Evolutionary conservation across 768 basidiomycete genomes (phyloP).

Genomic region (Tricholomella constricta): DNA sequence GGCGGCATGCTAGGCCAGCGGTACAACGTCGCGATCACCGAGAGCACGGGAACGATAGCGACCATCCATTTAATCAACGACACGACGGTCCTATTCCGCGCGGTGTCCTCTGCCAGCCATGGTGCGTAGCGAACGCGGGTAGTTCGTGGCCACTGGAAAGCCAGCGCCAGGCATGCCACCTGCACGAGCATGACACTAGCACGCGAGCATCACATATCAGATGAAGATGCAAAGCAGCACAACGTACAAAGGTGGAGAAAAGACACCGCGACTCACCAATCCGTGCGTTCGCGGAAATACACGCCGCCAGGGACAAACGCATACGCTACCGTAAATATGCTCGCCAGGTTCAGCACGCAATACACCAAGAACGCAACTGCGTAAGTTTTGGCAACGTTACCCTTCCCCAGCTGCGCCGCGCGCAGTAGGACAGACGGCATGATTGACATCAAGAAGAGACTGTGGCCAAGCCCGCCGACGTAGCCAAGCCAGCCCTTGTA

Average conservation of each 20-base stretch:
- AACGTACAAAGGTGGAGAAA: not conserved
- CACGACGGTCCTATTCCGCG: slow-evolving; percentile 2
- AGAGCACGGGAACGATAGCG: slow-evolving; percentile 42
- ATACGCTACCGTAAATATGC: slow-evolving; percentile 86
- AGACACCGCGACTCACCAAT: slow-evolving; percentile 49
- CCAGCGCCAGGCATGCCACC: slow-evolving; percentile 48
- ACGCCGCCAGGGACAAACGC: slow-evolving; percentile 85
- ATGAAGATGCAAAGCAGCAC: not conserved
- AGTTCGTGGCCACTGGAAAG: slow-evolving; percentile 42
- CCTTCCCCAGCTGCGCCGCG: slow-evolving; percentile 42
- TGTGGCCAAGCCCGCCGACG: slow-evolving; percentile 60
- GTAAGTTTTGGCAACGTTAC: slow-evolving; percentile 49
- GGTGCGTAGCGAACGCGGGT: not conserved
- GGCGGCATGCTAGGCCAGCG: slow-evolving; percentile 52
- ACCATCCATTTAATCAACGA: slow-evolving; percentile 36
- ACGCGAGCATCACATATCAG: too few species aligned
- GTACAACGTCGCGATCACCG: slow-evolving; percentile 56
- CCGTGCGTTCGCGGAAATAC: slow-evolving; percentile 75
- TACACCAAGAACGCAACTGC: slow-evolving; percentile 62
- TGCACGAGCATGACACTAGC: slow-evolving; percentile 57
- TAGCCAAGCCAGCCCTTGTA: slow-evolving; percentile 74
- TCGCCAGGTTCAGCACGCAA: slow-evolving; percentile 63
- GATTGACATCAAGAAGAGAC: slow-evolving; percentile 66
- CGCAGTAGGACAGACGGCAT: slow-evolving; percentile 54
- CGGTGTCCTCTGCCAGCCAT: not conserved